A percentile compares a stretch with the other conserved stretches of the same genome.
phyloP scores from a whole-genome alignment of 169 alveolate genomes.

The Plasmodium vivax region DNA sequence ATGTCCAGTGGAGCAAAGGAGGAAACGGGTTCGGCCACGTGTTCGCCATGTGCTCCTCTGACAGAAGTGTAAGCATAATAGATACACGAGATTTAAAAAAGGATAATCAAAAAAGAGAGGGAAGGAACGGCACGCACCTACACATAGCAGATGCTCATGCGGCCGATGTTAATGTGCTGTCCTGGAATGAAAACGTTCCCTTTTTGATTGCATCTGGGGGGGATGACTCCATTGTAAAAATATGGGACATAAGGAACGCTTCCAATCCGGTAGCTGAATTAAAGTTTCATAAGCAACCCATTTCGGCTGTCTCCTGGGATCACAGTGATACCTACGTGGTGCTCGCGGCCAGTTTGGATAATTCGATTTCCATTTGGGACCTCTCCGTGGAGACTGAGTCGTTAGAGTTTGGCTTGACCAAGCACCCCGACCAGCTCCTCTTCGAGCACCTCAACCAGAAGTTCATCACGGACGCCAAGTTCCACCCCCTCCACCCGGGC shows the following conservation, averaged over 20 bases:
- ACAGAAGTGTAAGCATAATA: slow-evolving; percentile 76
- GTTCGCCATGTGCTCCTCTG: slow-evolving; percentile 80
- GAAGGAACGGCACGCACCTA: background rate
- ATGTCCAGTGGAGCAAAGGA: slow-evolving; percentile 79
- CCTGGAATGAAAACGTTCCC: slow-evolving; percentile 54
- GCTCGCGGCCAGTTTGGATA: slow-evolving; percentile 79
- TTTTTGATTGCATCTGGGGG: slow-evolving; percentile 71
- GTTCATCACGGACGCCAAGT: slow-evolving; percentile 83
- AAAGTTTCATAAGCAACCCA: slow-evolving; percentile 38
- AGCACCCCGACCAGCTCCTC: slow-evolving; percentile 82
- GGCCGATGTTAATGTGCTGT: slow-evolving; percentile 53
- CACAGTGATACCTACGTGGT: slow-evolving; percentile 81
- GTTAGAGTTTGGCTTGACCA: slow-evolving; percentile 1
- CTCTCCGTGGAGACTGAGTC: slow-evolving; percentile 82
- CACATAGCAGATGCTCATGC: slow-evolving; percentile 71
- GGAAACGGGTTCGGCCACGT: slow-evolving; percentile 75
- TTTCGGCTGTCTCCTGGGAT: slow-evolving; percentile 83
- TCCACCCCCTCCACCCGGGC: slow-evolving; percentile 84
- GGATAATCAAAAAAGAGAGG: background rate
- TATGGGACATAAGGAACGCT: slow-evolving; percentile 49
- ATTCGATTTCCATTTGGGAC: slow-evolving; percentile 85
- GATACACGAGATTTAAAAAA: slow-evolving; percentile 7
- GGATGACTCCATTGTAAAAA: slow-evolving; percentile 49
- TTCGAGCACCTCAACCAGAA: slow-evolving; percentile 85
- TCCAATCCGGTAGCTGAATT: slow-evolving; percentile 19